phyloP scores from a whole-genome alignment of 495 filamentous ascomycete species.

The Lentithecium fluviatile region DNA sequence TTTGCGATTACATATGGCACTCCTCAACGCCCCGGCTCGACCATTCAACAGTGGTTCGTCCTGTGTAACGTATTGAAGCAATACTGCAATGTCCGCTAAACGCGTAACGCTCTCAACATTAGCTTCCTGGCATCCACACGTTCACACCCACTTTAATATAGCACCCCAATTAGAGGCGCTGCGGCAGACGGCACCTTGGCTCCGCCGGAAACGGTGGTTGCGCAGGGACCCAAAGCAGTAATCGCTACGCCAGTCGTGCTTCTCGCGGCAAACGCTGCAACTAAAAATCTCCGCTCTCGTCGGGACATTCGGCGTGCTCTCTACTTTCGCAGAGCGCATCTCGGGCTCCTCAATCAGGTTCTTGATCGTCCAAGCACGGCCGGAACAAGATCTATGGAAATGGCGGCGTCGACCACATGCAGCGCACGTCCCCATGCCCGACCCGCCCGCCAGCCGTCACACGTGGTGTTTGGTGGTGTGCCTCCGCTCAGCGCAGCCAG shows the following conservation, averaged over 20 bases:
- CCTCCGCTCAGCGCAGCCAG: constrained; percentile 12
- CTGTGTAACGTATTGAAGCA: too few relatives aligned
- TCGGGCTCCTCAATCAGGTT: too few relatives aligned
- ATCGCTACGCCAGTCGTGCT: constrained; percentile 5
- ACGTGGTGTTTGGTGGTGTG: not conserved
- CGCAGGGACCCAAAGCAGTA: constrained; percentile 1
- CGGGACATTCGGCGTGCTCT: too few relatives aligned
- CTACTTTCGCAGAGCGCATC: too few relatives aligned
- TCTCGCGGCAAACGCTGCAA: constrained; percentile 15
- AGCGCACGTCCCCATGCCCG: not conserved
- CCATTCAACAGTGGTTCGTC: too few relatives aligned
- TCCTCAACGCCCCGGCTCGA: too few relatives aligned
- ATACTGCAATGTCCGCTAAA: too few relatives aligned
- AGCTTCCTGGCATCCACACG: not conserved
- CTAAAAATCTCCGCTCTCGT: too few relatives aligned
- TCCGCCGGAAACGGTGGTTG: constrained; percentile 9
- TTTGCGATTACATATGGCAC: too few relatives aligned
- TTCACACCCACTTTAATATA: not conserved
- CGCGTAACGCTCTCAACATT: not conserved
- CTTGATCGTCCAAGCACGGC: too few relatives aligned
- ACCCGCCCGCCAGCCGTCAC: not conserved
- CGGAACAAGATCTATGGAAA: too few relatives aligned
- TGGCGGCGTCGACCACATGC: not conserved
- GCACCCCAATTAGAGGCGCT: constrained; percentile 18
- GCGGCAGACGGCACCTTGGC: constrained; percentile 8